Base-by-base conservation (phyloP, 164 flowering plant genomes). In the Piper betle region DNA sequence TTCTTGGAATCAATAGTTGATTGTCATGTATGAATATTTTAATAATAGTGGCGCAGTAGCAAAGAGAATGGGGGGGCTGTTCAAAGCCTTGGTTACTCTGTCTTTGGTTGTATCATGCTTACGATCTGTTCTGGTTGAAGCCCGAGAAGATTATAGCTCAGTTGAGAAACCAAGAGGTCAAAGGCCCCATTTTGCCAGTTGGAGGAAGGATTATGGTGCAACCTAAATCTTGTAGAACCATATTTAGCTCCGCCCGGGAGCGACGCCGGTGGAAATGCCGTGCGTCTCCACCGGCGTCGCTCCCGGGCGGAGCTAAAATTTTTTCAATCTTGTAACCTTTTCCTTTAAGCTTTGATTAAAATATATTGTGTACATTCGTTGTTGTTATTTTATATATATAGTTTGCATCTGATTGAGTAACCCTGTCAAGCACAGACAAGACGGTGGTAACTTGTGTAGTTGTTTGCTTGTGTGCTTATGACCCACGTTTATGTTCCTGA, bases 401-500 rank as follows among this genome's bases (percentile, higher is more conserved):
- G 19, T 43, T 2, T n/a, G 17, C 12, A 5, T 15, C 10, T n/a
- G 37, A 2, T 17, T 17, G 2, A 12, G 37, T n/a, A n/a, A n/a
- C n/a, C n/a, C n/a, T n/a, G n/a, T n/a, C n/a, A n/a, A n/a, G n/a
- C n/a, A n/a, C n/a, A n/a, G n/a, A n/a, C n/a, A n/a, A n/a, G n/a
- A n/a, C n/a, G n/a, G n/a, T n/a, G n/a, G n/a, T n/a, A n/a, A n/a
- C n/a, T n/a, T n/a, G n/a, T n/a, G n/a, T 37, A 17, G 53, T n/a
- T 16, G 18, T 11, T 17, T 37, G 38, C 4, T 4, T 52, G 13
- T 54, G 8, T 15, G 17, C 53, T 43, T 62, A 76, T 74, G 76
- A 37, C 64, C 67, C 3, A 13, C 66, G 19, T 80, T 66, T 63
- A 63, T 62, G 63, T 78, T 73, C 65, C 58, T 77, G 2, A 73